Percentiles rank a stretch among this genome's conserved stretches.
These are phyloP conservation scores for Saccharomycopsis sp. DNA, from an alignment of 805 yeast genomes.

Conservation along the genomic window DNA sequence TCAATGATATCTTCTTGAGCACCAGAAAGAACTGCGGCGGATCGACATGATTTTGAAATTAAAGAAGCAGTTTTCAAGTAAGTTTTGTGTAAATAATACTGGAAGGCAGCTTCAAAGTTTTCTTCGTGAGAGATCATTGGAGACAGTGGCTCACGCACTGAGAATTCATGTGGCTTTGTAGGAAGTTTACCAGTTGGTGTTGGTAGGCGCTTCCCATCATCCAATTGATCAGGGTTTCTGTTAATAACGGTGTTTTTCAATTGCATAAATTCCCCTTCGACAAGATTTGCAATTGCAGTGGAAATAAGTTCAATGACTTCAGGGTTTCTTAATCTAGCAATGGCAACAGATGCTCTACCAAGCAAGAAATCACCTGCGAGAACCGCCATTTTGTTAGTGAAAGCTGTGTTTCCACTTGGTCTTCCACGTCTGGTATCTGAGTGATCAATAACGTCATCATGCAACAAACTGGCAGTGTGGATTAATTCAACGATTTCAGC, in stretches of 20 bases:
- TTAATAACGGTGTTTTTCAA: constrained; percentile 82
- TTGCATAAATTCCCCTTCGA: constrained; percentile 99
- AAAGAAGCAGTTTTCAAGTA: constrained; percentile 91
- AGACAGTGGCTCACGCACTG: constrained; percentile 29
- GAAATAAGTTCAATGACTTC: constrained; percentile 95
- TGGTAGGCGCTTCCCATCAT: constrained; percentile 41
- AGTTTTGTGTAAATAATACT: constrained; percentile 91
- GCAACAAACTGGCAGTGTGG: constrained; percentile 91
- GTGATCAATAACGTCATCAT: constrained; percentile 93
- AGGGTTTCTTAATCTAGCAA: constrained; percentile 89
- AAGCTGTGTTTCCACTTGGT: constrained; percentile 88
- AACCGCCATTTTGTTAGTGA: constrained; percentile 95
- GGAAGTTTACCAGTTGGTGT: constrained; percentile 57
- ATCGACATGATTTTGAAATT: constrained; percentile 88
- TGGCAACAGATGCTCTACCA: constrained; percentile 94
- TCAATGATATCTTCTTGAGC: constrained; percentile 71
- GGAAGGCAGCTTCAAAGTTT: constrained; percentile 82
- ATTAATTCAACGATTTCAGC: constrained; percentile 99
- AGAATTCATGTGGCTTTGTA: constrained; percentile 50
- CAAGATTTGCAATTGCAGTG: constrained; percentile 92
- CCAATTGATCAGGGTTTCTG: constrained; percentile 40
- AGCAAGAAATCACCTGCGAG: constrained; percentile 93
- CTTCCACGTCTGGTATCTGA: constrained; percentile 85
- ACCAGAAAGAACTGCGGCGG: constrained; percentile 90
- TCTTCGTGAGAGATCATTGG: constrained; percentile 45